phyloP scores from a whole-genome alignment of 106 monocot genomes.

The Gastrodia elata region DNA sequence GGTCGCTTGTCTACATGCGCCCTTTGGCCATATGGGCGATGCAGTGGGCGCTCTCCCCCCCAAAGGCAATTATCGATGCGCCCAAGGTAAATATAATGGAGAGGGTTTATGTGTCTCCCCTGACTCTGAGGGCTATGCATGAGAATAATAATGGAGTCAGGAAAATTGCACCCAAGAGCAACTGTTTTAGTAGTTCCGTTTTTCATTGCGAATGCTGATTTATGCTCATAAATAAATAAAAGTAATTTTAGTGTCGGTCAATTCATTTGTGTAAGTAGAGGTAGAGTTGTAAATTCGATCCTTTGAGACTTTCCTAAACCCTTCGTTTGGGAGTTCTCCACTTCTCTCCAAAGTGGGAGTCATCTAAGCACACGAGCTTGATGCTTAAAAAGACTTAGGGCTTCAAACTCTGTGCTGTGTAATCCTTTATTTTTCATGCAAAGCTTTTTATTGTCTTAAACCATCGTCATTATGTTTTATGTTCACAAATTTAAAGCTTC shows the following conservation, averaged over 20 bases:
- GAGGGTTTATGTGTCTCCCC: slow-evolving; percentile 47
- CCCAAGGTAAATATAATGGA: slow-evolving; percentile 86
- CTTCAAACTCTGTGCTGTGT: background rate
- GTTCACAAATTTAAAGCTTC: too few species aligned
- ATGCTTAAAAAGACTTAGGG: background rate
- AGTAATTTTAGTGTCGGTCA: background rate
- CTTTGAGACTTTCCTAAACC: background rate
- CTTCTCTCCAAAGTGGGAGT: background rate
- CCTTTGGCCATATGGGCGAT: slow-evolving; percentile 99
- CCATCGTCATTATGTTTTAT: background rate
- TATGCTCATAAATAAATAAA: background rate
- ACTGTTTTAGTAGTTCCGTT: slow-evolving; percentile 54
- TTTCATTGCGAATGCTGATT: slow-evolving; percentile 84
- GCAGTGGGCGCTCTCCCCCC: slow-evolving; percentile 91
- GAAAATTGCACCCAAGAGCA: slow-evolving; percentile 44
- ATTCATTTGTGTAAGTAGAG: slow-evolving; percentile 3
- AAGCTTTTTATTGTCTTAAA: background rate
- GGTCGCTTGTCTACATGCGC: slow-evolving; percentile 89
- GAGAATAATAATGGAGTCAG: slow-evolving; percentile 41
- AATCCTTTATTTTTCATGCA: background rate
- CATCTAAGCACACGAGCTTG: background rate
- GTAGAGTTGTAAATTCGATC: background rate
- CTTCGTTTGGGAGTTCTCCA: too few species aligned
- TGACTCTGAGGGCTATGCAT: slow-evolving; percentile 28
- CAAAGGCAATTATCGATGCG: slow-evolving; percentile 72